Percentiles rank a stretch among this genome's conserved stretches.
Evolutionary conservation across 1,284 basidiomycete species (phyloP).

Genomic region (Coriolopsis trogii): DNA sequence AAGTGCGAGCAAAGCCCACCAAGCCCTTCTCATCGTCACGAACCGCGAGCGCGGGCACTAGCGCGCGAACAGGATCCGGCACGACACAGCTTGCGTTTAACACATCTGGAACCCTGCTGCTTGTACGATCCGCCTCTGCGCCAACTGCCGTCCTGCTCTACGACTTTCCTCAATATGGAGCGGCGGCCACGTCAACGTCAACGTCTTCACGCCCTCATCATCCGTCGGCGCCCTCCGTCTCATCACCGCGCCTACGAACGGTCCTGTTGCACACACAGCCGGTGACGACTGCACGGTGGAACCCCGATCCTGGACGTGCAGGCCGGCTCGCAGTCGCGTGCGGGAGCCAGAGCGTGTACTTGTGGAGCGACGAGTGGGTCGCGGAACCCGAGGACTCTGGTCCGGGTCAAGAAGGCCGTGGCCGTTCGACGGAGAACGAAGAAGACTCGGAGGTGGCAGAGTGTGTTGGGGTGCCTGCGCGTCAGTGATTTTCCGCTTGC

Average conservation of each 20-base stretch:
- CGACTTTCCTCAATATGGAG: constrained; percentile 31
- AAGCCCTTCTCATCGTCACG: constrained; percentile 41
- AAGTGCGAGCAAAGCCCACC: constrained; percentile 59
- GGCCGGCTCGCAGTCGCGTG: constrained; percentile 73
- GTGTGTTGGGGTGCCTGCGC: constrained; percentile 78
- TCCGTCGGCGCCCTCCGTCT: too few species aligned
- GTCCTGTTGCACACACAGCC: constrained; percentile 66
- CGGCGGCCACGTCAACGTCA: not conserved
- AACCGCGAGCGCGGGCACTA: not conserved
- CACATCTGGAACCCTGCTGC: constrained; percentile 67
- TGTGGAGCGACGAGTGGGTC: constrained; percentile 84
- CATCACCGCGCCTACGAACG: constrained; percentile 53
- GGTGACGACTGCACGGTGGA: constrained; percentile 72
- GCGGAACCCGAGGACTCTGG: constrained; percentile 39
- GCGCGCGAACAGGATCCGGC: constrained; percentile 8
- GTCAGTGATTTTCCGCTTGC: constrained; percentile 45
- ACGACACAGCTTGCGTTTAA: constrained; percentile 75
- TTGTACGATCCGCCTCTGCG: constrained; percentile 69
- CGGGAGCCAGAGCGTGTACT: constrained; percentile 68
- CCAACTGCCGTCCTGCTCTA: constrained; percentile 51
- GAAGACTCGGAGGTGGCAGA: constrained; percentile 68
- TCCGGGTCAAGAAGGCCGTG: constrained; percentile 38
- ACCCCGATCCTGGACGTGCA: constrained; percentile 60
- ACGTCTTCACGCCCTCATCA: not conserved
- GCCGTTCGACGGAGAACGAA: constrained; percentile 71